phyloP scores from a whole-genome alignment of 306 rosid genomes.

The Cicer bijugum region DNA sequence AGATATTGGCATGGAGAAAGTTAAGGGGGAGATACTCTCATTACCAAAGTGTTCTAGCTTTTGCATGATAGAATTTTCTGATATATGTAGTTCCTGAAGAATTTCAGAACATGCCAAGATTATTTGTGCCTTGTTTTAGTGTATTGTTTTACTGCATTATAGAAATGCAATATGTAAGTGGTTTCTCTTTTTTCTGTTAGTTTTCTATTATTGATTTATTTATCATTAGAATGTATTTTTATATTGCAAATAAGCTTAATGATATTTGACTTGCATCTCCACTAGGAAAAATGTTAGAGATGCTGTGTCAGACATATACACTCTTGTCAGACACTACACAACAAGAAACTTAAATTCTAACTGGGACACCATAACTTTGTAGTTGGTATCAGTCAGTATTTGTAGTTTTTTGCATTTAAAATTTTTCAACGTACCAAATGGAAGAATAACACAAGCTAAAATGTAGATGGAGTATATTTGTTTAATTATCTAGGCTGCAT shows the following conservation, averaged over 20 bases:
- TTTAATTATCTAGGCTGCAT: too few species aligned
- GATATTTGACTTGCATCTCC: too few species aligned
- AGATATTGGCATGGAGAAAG: slow-evolving; percentile 43
- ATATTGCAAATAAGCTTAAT: neutral
- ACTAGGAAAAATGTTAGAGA: too few species aligned
- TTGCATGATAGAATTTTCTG: slow-evolving; percentile 35
- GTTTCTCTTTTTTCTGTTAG: neutral
- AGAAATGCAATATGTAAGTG: neutral
- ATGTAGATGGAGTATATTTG: neutral
- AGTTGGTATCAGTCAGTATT: neutral
- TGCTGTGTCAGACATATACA: too few species aligned
- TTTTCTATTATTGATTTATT: neutral
- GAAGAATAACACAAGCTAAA: neutral
- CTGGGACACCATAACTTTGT: too few species aligned
- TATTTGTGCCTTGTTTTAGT: neutral
- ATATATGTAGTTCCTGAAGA: slow-evolving; percentile 26
- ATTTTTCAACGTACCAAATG: neutral
- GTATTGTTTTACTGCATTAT: slow-evolving; percentile 4
- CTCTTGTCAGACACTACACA: too few species aligned
- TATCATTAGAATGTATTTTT: neutral
- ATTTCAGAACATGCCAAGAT: neutral
- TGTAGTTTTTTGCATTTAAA: neutral
- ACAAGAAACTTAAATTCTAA: too few species aligned
- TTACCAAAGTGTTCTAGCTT: slow-evolving; percentile 42
- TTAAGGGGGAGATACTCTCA: slow-evolving; percentile 43